Percentiles rank a stretch among this genome's conserved stretches.
These are phyloP conservation scores for Trypanosoma brucei DNA, from an alignment of 208 protist species.

Conservation along the genomic window DNA sequence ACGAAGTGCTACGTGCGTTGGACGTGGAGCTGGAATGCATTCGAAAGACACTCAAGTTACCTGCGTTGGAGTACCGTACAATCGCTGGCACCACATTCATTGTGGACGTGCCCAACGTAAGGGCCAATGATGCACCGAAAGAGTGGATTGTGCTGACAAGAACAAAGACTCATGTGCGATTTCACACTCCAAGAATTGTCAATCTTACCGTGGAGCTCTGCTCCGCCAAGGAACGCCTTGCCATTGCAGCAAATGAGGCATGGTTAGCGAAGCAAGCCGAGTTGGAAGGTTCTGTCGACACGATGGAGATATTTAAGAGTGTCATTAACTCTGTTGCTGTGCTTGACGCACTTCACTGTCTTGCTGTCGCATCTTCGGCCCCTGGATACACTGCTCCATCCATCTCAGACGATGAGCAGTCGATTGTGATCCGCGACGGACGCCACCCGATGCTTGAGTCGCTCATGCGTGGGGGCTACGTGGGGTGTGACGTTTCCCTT, in stretches of 20 bases:
- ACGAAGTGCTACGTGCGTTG: conserved; percentile 35
- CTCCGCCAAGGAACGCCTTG: conserved; percentile 65
- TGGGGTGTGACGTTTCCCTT: conserved; percentile 58
- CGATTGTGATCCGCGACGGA: conserved; percentile 37
- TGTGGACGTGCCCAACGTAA: conserved; percentile 61
- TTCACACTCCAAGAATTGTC: conserved; percentile 62
- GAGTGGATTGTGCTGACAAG: conserved; percentile 74
- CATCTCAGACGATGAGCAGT: conserved; percentile 9
- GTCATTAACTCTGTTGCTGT: conserved; percentile 44
- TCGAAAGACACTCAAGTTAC: conserved; percentile 41
- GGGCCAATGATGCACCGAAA: conserved; percentile 38
- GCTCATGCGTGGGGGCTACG: conserved; percentile 52
- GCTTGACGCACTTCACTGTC: conserved; percentile 60
- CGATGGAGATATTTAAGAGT: conserved; percentile 31
- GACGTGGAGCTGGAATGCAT: conserved; percentile 57
- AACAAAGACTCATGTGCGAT: conserved; percentile 80
- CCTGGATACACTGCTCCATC: conserved; percentile 60
- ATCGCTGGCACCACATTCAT: conserved; percentile 76
- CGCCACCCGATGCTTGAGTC: conserved; percentile 74
- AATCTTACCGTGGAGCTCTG: conserved; percentile 51
- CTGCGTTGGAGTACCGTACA: conserved; percentile 69
- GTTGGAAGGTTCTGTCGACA: conserved; percentile 20
- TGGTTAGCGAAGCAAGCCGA: conserved; percentile 51
- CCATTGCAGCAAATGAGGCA: conserved; percentile 37
- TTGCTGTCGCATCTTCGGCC: conserved; percentile 46